Conservation (phyloP, 1,284 basidiomycete species). For the Cryptococcus floricola region DNA sequence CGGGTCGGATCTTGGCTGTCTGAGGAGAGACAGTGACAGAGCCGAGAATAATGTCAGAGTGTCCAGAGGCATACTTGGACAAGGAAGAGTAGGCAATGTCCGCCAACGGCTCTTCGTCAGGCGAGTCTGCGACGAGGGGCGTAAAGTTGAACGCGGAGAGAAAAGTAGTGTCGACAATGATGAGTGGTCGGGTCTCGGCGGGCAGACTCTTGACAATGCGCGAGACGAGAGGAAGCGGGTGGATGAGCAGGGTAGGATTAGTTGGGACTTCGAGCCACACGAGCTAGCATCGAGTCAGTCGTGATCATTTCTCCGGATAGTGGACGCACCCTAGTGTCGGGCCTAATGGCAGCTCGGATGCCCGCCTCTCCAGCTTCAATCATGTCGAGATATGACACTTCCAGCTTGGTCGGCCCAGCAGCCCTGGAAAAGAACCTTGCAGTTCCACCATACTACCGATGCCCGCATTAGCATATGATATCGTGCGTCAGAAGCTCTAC, state of each 20-base stretch:
- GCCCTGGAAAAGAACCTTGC: conserved; percentile 78
- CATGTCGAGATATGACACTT: conserved; percentile 81
- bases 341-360: conserved; percentile 61
- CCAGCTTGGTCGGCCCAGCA: conserved; percentile 63
- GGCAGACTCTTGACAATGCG: conserved; percentile 61
- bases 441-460: conserved; percentile 73
- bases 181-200: conserved; percentile 53
- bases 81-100: conserved; percentile 53
- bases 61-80: conserved; percentile 91
- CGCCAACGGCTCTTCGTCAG: conserved; percentile 55
- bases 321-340: conserved; percentile 71
- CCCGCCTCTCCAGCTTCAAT: conserved; percentile 64
- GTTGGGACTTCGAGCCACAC: conserved; percentile 96
- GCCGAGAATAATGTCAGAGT: conserved; percentile 88
- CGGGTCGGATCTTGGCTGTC: conserved; percentile 13
- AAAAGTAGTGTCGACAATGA: conserved; percentile 92
- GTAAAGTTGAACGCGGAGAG: conserved; percentile 87
- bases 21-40: conserved; percentile 59
- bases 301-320: conserved; percentile 3
- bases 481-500: conserved; percentile 7
- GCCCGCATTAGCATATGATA: not conserved
- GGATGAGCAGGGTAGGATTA: conserved; percentile 74
- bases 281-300: conserved; percentile 54
- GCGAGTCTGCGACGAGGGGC: conserved; percentile 64
- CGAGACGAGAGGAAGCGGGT: conserved; percentile 66